Evolutionary conservation across 345 rosid genomes (phyloP), one percentile per base, ranked within the genome.

Genomic region (Arabis hirsuta): DNA sequence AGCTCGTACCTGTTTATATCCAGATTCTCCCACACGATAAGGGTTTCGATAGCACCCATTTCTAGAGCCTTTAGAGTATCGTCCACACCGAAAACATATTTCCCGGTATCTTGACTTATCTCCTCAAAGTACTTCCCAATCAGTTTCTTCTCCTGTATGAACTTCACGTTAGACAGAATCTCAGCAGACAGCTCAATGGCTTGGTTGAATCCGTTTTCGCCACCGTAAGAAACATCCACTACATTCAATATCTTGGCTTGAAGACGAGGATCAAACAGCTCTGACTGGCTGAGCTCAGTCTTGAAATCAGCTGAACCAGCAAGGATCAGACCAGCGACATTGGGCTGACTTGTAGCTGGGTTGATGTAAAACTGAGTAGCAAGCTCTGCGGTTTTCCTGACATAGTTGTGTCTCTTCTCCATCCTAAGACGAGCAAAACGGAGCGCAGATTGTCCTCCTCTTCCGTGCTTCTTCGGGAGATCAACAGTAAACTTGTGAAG

Each of bases 231-330:
- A 31, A 92, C 96, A 79, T 92, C 98, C 8, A 90, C 96, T 0
- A 90, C 96, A 19, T 92, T 92, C 78, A 92, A 65, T 38, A 92
- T 92, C 80, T 92, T 92, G 16, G 98, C 93, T 73, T 92, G 98
- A 24, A 92, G 87, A 68, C 96, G 96, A 81, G 96, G 96, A 74
- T 92, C 98, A 79, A 90, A 92, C 96, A 92, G 70, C 78, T 92
- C 98, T 16, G 98, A 92, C 65, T 92, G 96, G 65, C 96, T 90
- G 29, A 92, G 86, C 83, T 92, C 96, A 6, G 96, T 92, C 78
- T 92, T 92, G 84, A 90, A 92, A 79, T 87, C 96, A 58, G 95
- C 98, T 7, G 95, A 92, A 76, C 98, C 98, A 78, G 96, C 98
- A 62, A 92, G 96, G 8, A 92, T 92, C 38, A 92, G 67, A 31